Evolutionary conservation across 306 rosid genomes (phyloP).

Genomic region (Arachis stenosperma): DNA sequence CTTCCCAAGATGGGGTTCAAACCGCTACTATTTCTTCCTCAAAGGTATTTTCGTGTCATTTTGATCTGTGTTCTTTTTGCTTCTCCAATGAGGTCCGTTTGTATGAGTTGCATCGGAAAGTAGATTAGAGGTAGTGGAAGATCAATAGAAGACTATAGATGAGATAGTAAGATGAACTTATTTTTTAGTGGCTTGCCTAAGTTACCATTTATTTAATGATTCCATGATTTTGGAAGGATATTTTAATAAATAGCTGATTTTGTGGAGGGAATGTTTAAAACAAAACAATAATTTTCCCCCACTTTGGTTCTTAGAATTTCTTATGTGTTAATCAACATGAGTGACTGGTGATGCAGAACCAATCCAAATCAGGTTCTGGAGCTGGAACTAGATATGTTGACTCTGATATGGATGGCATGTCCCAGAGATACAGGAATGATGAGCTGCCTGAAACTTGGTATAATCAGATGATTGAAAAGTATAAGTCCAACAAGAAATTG

Average conservation of each 20-base stretch:
- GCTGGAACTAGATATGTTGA: slow-evolving; percentile 67
- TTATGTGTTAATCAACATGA: background rate
- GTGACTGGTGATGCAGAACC: slow-evolving; percentile 57
- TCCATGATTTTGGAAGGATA: background rate
- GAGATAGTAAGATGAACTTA: background rate
- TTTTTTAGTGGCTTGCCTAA: background rate
- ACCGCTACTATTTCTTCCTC: slow-evolving; percentile 45
- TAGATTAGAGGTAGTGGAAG: background rate
- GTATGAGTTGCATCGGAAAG: background rate
- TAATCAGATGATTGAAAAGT: slow-evolving; percentile 70
- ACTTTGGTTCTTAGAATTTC: background rate
- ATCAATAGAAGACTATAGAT: background rate
- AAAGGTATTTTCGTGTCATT: slow-evolving; percentile 50
- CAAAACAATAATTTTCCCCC: background rate
- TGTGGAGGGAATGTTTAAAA: background rate
- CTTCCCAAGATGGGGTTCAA: slow-evolving; percentile 50
- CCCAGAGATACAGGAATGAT: slow-evolving; percentile 58
- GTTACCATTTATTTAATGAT: background rate
- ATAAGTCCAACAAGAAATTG: slow-evolving; percentile 58
- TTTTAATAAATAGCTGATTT: background rate
- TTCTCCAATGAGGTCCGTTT: background rate
- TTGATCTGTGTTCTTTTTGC: background rate
- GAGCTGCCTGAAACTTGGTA: slow-evolving; percentile 89
- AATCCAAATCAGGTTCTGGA: slow-evolving; percentile 54
- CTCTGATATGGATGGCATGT: slow-evolving; percentile 56